Base-by-base conservation (phyloP, 768 basidiomycete species). In the Lentinus brumalis region DNA sequence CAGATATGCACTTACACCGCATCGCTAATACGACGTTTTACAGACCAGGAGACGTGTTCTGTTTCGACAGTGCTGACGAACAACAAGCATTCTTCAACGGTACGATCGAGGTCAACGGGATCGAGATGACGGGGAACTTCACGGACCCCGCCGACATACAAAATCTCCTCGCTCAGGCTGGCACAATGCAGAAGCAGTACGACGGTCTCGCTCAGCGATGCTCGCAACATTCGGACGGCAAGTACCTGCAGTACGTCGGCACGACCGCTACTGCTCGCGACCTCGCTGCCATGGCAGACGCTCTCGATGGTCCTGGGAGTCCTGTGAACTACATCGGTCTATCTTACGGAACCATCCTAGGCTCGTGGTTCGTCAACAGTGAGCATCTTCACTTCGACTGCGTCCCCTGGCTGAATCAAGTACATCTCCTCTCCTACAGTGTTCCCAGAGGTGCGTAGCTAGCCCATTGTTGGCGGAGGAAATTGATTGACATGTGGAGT, bases 161-260 rank as follows among this genome's bases (percentile, higher is more conserved):
- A 11, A 42, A 32, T 3, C 35, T 62, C 16, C 42, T 57, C 1
- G 41, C 61, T 16, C 61, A 62, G 21, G 61, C 57, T 6, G 38
- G 44, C 3, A 31, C 47, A n/a, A 62, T 58, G 56, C 56, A 62
- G 53, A 29, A 51, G n/a, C 52, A 57, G 50, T 62, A 57, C 45
- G 57, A 62, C 16, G 50, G 57, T 12, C 38, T 62, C 8, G 50
- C 41, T 1, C n/a, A 40, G 1, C 56, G 50, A 2, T 62, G 61
- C 38, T 44, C 45, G 3, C 44, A 39, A 16, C 40, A 50, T 6
- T 38, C 61, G 8, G n/a, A 38, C 4, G 61, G 55, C 3, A 40
- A 47, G 15, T 53, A 53, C 9, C 45, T 62, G 12, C n/a, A 42
- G 51, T 62, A 62, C 44, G 14, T 62, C 16, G 61, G 61, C 3